Base-by-base conservation (phyloP, 768 basidiomycete genomes). In the Podaxis rugospora region DNA sequence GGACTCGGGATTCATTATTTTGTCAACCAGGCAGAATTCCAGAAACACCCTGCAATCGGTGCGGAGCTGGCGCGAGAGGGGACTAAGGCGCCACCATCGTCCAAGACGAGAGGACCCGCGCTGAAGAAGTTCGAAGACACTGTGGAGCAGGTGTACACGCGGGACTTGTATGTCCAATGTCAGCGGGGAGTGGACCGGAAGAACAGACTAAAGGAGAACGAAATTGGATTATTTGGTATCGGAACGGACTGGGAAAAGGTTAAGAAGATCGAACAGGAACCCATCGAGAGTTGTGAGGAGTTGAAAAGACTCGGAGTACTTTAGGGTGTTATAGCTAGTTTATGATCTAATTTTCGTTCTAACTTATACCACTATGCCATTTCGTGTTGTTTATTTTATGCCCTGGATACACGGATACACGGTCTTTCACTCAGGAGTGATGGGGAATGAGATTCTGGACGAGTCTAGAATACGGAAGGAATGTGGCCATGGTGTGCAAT, bases 181-280 rank as follows among this genome's bases (percentile, higher is more conserved):
- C 86, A 89, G 65, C 78, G 80, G 5, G 88, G 86, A 46, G 62
- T 85, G 52, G 87, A 93, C 65, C 70, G 77, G 60, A 88, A 87
- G 70, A 81, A 90, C 67, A 85, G 87, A 62, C 75, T 79, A 62
- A 88, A 88, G 69, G 89, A 95, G 55, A 80, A 83, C 7, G 89
- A 93, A 67, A 73, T 91, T 40, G 96, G 96, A 4, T 72, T 97
- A 63, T 95, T 98, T 71, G 96, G 95, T 4, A 77, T 97, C 57
- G 92, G 94, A 32, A 91, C 93, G 10, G 91, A 98, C 70, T 93
- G 92, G 90, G 89, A 93, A 35, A 92, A 92, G 74, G 89, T 98
- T 61, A 78, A 80, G 70, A 72, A 75, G 65, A 89, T 97, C 55
- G 83, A 90, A 53, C 74, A 73, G 32, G 89, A 95, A 76, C 81